These are phyloP conservation scores for Dioszegia hungarica DNA, from an alignment of 768 basidiomycete species.

Conservation along the genomic window DNA sequence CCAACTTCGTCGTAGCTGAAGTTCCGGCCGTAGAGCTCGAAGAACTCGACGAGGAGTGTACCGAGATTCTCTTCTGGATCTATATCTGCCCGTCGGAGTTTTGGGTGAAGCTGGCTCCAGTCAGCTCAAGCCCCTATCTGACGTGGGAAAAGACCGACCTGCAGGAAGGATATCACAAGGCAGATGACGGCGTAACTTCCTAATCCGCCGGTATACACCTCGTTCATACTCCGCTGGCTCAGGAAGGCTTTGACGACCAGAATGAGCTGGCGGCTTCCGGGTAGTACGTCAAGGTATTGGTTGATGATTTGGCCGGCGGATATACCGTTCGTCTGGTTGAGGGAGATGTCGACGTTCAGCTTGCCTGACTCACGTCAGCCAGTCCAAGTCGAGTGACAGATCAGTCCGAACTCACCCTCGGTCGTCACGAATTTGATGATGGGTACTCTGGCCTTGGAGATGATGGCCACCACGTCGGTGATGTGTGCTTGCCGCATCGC, in stretches of 20 bases:
- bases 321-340: conserved; percentile 85
- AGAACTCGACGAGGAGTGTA: conserved; percentile 92
- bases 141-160: conserved; percentile 54
- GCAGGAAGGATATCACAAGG: conserved; percentile 85
- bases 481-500: conserved; percentile 69
- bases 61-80: conserved; percentile 83
- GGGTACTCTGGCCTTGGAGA: conserved; percentile 89
- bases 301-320: conserved; percentile 72
- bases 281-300: conserved; percentile 68
- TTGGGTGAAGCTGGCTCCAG: conserved; percentile 84
- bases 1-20: conserved; percentile 91
- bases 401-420: conserved; percentile 52
- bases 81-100: conserved; percentile 80
- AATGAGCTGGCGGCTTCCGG: conserved; percentile 76
- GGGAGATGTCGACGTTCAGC: conserved; percentile 85
- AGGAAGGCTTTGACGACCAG: conserved; percentile 88
- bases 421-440: conserved; percentile 90
- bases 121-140: not conserved
- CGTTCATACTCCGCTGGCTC: conserved; percentile 86
- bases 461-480: conserved; percentile 75
- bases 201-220: conserved; percentile 92
- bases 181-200: conserved; percentile 94
- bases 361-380: conserved; percentile 54
- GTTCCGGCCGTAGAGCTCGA: conserved; percentile 85
- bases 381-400: not conserved